These are phyloP conservation scores for Apiotrichum domesticum DNA, from an alignment of 1,284 basidiomycete species.

Conservation along the genomic window DNA sequence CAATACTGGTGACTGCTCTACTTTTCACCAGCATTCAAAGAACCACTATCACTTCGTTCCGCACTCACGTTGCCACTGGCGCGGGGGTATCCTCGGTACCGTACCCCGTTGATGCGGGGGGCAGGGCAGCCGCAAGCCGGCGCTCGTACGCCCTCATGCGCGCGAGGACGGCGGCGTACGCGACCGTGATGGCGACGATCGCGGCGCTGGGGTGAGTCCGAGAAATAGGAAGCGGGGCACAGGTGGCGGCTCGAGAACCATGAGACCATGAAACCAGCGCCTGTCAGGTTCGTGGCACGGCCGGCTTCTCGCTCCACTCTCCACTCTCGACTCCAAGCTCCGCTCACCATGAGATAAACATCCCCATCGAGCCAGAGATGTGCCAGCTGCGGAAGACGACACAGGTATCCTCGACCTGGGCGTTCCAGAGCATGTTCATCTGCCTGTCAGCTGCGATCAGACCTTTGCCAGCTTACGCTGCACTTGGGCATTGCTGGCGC, in stretches of 20 bases:
- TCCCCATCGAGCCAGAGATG: slow-evolving; percentile 33
- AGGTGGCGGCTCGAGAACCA: too few relatives aligned
- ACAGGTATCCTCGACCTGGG: slow-evolving; percentile 39
- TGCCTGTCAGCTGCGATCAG: too few relatives aligned
- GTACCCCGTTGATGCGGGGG: slow-evolving; percentile 5
- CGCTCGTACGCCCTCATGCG: slow-evolving; percentile 32
- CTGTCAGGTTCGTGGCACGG: too few relatives aligned
- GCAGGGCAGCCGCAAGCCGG: slow-evolving; percentile 24
- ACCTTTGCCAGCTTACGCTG: slow-evolving; percentile 9
- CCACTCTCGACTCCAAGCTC: too few relatives aligned
- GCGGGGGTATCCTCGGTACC: too few relatives aligned
- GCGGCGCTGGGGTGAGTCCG: slow-evolving; percentile 22
- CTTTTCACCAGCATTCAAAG: too few relatives aligned
- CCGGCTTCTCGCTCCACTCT: too few relatives aligned
- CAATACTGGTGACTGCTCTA: too few relatives aligned
- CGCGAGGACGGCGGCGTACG: slow-evolving; percentile 39
- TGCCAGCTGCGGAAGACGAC: slow-evolving; percentile 45
- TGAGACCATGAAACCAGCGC: too few relatives aligned
- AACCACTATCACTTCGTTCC: too few relatives aligned
- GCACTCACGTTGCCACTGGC: too few relatives aligned
- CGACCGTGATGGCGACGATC: slow-evolving; percentile 37
- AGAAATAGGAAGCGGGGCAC: too few relatives aligned
- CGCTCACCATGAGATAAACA: slow-evolving; percentile 42
- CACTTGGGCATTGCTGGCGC: slow-evolving; percentile 9
- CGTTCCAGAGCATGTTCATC: slow-evolving; percentile 50